These are phyloP conservation scores for Lipomyces mesembrius DNA, from an alignment of 805 yeast species.

Conservation along the genomic window DNA sequence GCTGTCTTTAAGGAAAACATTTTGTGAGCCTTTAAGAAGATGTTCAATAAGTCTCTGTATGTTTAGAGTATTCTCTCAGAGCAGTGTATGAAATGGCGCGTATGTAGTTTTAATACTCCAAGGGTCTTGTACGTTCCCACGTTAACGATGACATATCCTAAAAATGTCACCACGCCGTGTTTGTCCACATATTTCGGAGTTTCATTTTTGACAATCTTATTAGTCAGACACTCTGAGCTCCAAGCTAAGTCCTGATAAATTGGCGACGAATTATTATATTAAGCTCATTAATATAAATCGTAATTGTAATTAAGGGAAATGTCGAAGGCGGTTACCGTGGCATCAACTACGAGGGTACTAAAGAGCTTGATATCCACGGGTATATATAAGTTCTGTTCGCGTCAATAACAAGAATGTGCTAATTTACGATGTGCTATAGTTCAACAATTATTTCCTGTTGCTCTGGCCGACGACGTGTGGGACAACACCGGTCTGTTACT, in stretches of 20 bases:
- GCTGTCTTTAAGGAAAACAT: background rate
- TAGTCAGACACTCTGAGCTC: background rate
- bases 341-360: slow-evolving; percentile 19
- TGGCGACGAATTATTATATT: too few relatives aligned
- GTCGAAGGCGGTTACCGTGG: slow-evolving; percentile 5
- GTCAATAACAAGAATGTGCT: background rate
- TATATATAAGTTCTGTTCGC: background rate
- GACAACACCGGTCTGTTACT: slow-evolving; percentile 93
- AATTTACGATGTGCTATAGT: slow-evolving; percentile 46
- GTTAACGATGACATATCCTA: too few relatives aligned
- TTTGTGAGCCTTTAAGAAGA: background rate
- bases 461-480: slow-evolving; percentile 86
- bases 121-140: too few relatives aligned
- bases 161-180: too few relatives aligned
- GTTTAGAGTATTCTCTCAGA: background rate
- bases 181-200: too few relatives aligned
- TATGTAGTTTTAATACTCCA: too few relatives aligned
- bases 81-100: background rate
- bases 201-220: background rate
- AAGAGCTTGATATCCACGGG: slow-evolving; percentile 27
- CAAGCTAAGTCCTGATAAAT: too few relatives aligned
- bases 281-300: background rate
- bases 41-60: background rate
- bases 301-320: background rate
- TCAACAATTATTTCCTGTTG: slow-evolving; percentile 77